Evolutionary conservation across 164 flowering plant species (phyloP).

Genomic region (Sextonia rubra): DNA sequence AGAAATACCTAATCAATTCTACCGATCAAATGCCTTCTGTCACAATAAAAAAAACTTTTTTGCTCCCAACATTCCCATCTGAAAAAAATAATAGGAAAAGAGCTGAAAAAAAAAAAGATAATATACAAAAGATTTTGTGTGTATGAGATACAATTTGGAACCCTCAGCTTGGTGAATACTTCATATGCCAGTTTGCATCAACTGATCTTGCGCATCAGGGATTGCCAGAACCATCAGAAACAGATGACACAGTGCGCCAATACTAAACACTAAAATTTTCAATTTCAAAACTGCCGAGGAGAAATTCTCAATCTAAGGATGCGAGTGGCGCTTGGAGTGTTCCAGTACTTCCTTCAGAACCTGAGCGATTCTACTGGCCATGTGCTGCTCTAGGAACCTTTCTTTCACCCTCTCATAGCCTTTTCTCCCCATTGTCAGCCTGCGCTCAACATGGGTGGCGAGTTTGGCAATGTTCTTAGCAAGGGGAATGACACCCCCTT

Average conservation of each 20-base stretch:
- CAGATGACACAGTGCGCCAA: not conserved
- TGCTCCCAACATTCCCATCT: too few species aligned
- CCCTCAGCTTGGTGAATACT: not conserved
- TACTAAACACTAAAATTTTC: not conserved
- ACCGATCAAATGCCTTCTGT: too few species aligned
- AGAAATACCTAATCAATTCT: too few species aligned
- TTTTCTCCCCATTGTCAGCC: slow-evolving; percentile 73
- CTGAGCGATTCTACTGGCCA: slow-evolving; percentile 71
- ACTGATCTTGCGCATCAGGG: not conserved
- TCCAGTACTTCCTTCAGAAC: slow-evolving; percentile 72
- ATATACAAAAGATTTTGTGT: not conserved
- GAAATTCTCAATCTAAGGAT: slow-evolving; percentile 6
- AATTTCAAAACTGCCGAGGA: not conserved
- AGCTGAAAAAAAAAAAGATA: too few species aligned
- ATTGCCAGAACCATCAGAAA: not conserved
- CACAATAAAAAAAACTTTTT: too few species aligned
- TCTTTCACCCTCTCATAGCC: slow-evolving; percentile 86
- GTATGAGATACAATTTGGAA: not conserved
- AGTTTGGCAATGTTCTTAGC: slow-evolving; percentile 75
- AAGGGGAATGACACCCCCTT: slow-evolving; percentile 82
- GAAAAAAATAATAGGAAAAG: too few species aligned
- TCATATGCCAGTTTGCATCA: not conserved
- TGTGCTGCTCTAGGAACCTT: slow-evolving; percentile 75
- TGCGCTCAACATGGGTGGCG: slow-evolving; percentile 70
- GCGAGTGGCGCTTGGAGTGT: slow-evolving; percentile 28